phyloP scores from a whole-genome alignment of 352 stramenopile species.

The Phytophthora pini region DNA sequence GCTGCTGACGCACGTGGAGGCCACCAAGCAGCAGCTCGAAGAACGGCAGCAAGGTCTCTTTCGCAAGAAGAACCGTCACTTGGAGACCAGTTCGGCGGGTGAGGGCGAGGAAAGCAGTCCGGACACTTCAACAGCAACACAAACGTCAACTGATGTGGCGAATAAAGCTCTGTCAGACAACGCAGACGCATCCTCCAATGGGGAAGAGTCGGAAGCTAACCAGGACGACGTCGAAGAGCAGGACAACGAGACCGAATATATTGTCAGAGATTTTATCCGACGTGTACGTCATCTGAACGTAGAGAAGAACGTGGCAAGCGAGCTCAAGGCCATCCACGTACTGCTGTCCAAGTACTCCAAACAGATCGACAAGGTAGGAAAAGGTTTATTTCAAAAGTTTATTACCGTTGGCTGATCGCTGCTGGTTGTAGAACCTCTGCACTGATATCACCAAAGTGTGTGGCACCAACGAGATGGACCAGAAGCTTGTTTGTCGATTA shows the following conservation, averaged over 20 bases:
- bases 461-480: slow-evolving; percentile 62
- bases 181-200: slow-evolving; percentile 4
- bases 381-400: neutral
- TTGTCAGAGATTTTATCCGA: slow-evolving; percentile 72
- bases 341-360: slow-evolving; percentile 82
- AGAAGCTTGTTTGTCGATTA: slow-evolving; percentile 67
- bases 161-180: neutral
- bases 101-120: slow-evolving; percentile 14
- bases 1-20: slow-evolving; percentile 66
- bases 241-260: slow-evolving; percentile 70
- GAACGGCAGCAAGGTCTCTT: slow-evolving; percentile 63
- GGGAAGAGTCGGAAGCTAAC: slow-evolving; percentile 28
- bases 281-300: slow-evolving; percentile 71
- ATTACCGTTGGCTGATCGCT: neutral
- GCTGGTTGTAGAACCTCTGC: slow-evolving; percentile 51
- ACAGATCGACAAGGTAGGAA: slow-evolving; percentile 80
- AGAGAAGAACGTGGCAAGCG: slow-evolving; percentile 71
- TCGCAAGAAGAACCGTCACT: slow-evolving; percentile 63
- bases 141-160: slow-evolving; percentile 6
- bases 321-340: slow-evolving; percentile 75
- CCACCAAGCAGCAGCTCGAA: slow-evolving; percentile 62
- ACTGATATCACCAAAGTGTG: slow-evolving; percentile 77
- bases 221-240: slow-evolving; percentile 49
- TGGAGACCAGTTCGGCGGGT: slow-evolving; percentile 18
- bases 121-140: slow-evolving; percentile 7